Conservation (phyloP, 768 basidiomycete genomes). For the Lentinula guzmanii region DNA sequence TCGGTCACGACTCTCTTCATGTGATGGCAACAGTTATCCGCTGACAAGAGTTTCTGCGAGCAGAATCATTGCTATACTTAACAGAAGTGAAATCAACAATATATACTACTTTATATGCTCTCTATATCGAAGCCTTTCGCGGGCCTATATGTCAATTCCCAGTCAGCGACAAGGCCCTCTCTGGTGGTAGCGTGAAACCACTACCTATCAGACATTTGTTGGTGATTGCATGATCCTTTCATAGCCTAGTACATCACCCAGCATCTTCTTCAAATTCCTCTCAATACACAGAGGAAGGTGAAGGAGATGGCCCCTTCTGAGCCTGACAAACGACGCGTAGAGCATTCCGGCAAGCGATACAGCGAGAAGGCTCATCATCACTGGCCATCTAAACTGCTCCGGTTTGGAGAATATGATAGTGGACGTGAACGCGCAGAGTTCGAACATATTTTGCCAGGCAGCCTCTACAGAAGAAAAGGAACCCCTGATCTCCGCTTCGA, state of each 20-base stretch:
- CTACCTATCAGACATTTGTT: background rate
- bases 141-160: no score
- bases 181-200: no score
- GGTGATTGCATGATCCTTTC: background rate
- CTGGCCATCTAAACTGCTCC: conserved; percentile 21
- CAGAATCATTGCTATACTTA: no score
- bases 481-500: conserved; percentile 14
- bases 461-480: conserved; percentile 21
- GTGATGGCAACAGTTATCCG: no score
- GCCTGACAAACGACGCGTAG: conserved; percentile 17
- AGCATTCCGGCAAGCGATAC: conserved; percentile 12
- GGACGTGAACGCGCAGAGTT: conserved; percentile 17
- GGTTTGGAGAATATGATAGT: conserved; percentile 19
- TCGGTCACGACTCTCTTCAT: no score
- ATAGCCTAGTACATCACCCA: background rate
- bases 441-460: conserved; percentile 21
- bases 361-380: conserved; percentile 14
- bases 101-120: no score
- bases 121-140: no score
- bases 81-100: no score
- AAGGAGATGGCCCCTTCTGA: conserved; percentile 18
- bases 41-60: no score
- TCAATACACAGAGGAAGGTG: conserved; percentile 9
- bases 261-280: background rate
- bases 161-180: no score